phyloP scores from a whole-genome alignment of 768 basidiomycete species.

The Boletus sp. region DNA sequence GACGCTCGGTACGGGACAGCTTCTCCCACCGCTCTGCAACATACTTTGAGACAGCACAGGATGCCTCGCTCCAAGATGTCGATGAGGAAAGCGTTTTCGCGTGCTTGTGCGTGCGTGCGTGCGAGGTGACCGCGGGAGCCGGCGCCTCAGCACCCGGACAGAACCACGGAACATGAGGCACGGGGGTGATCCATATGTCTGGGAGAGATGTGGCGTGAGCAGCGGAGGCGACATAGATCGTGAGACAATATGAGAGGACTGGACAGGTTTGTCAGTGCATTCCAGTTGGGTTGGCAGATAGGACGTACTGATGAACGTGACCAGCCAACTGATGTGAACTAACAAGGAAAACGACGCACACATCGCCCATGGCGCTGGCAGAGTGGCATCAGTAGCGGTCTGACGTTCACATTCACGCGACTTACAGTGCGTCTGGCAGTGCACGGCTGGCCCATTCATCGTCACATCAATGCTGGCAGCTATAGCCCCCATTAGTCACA shows the following conservation, averaged over 20 bases:
- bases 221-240: constrained; percentile 45
- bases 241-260: constrained; percentile 57
- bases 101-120: constrained; percentile 9
- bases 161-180: constrained; percentile 63
- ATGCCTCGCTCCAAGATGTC: constrained; percentile 8
- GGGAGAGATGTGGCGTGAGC: constrained; percentile 43
- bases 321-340: constrained; percentile 47
- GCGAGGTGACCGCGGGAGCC: background rate
- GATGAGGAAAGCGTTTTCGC: constrained; percentile 4
- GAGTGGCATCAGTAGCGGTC: constrained; percentile 4
- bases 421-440: constrained; percentile 38
- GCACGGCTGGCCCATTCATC: constrained; percentile 38
- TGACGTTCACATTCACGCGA: background rate
- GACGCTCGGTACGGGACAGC: constrained; percentile 22
- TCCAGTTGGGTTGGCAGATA: background rate
- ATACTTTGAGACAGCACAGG: constrained; percentile 27
- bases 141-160: constrained; percentile 6
- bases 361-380: constrained; percentile 37
- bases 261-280: constrained; percentile 1
- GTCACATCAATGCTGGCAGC: constrained; percentile 50
- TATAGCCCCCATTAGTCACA: constrained; percentile 18
- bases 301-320: constrained; percentile 44
- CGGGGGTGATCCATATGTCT: constrained; percentile 49
- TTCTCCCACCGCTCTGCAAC: constrained; percentile 32
- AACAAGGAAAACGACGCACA: constrained; percentile 50